Percentiles rank a stretch among this genome's conserved stretches.
Evolutionary conservation across 2,329 filamentous ascomycete genomes (phyloP).

Genomic region (Stachybotrys chlorohalonatus): DNA sequence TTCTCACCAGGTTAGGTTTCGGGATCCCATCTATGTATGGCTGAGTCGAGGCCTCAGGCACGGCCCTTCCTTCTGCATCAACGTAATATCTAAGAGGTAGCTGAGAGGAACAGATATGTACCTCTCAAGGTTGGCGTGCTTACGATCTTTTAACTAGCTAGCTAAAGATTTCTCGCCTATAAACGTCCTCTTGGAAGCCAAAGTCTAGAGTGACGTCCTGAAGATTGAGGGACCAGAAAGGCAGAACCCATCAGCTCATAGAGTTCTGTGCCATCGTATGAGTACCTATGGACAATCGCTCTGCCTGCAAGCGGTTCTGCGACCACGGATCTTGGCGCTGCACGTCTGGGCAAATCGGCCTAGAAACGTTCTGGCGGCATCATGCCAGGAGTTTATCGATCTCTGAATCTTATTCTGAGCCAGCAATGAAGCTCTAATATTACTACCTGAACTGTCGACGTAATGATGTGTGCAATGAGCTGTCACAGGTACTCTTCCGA

Average conservation of each 20-base stretch:
- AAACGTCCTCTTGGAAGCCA: constrained; percentile 35
- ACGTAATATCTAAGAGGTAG: too few relatives aligned
- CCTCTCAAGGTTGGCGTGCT: background rate
- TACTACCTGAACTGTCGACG: constrained; percentile 44
- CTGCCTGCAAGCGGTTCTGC: constrained; percentile 22
- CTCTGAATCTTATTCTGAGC: constrained; percentile 37
- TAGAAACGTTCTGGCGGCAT: constrained; percentile 21
- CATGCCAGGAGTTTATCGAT: constrained; percentile 30
- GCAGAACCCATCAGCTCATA: constrained; percentile 28
- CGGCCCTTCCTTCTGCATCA: too few relatives aligned
- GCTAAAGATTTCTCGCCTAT: constrained; percentile 33
- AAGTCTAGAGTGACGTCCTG: constrained; percentile 27
- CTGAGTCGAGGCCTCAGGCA: too few relatives aligned
- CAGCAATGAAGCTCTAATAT: constrained; percentile 34
- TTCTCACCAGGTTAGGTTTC: too few relatives aligned
- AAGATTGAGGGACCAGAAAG: constrained; percentile 30
- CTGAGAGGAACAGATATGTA: too few relatives aligned
- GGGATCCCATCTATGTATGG: too few relatives aligned
- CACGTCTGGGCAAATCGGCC: constrained; percentile 22
- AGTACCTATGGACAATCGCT: constrained; percentile 33
- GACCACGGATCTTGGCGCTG: constrained; percentile 41
- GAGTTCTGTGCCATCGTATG: constrained; percentile 25
- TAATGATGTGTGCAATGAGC: constrained; percentile 29
- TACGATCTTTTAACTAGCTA: too few relatives aligned
- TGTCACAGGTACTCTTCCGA: background rate